Evolutionary conservation across 352 stramenopile species (phyloP), one percentile per base, ranked within the genome.

Genomic region (Thalassiosira exigua): DNA sequence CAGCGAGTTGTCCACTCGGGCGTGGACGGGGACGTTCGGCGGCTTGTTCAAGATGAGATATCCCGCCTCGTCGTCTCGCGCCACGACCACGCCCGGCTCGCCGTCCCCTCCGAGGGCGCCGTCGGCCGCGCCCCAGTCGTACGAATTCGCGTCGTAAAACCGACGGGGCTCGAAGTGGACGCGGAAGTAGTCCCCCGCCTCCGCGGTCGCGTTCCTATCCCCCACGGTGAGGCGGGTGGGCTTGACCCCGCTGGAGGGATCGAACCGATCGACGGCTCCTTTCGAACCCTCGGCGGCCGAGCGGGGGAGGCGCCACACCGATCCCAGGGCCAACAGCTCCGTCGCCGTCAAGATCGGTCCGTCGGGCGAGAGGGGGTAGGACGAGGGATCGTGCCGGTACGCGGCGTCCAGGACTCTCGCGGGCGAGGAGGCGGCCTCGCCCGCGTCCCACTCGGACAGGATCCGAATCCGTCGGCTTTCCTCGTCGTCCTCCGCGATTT

Each of bases 11-110:
- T 93, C 88, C 17, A 93, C 85, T 5, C 81, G 88, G 12, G 75
- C 48, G 73, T 93, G 88, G 3, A 93, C 88, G 3, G 85, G 88
- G 39, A 93, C 62, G 24, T 79, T 65, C 3, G 79, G 27, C 26
- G 88, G 85, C 61, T 93, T 93, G 62, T 91, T 61, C 41, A 93
- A 85, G 36, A 93, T 74, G 11, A 84, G 73, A 69, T 83, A 91
- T 12, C 84, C 85, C 17, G 59, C 66, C 14, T 72, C 54, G 19
- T 70, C 50, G 54, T 88, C 64, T 48, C 71, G n/a, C n/a, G 62
- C 57, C 0, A 87, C 81, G 57, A 93, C 82, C 0, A 89, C 73
- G 26, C 75, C 68, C 7, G 69, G 72, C 65, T 70, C 80, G 53
- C 21, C 41, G 53, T 56, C 54, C 57, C 30, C 21, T 57, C 11